A percentile compares a stretch with the other conserved stretches of the same genome.
phyloP scores from a whole-genome alignment of 148 eudicot species.

The Rhododendron ovatum region DNA sequence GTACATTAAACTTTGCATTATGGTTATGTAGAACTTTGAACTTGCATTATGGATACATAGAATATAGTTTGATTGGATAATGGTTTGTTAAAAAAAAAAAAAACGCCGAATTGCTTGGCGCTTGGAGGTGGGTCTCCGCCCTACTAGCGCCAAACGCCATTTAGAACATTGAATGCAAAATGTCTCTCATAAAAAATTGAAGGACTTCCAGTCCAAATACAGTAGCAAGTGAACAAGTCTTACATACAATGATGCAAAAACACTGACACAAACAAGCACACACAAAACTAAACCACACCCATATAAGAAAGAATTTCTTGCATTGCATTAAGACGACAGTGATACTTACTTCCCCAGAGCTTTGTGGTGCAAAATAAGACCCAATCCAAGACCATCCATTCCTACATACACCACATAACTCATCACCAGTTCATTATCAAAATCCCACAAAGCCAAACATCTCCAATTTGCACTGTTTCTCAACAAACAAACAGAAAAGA shows the following conservation, averaged over 20 bases:
- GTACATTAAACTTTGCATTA: no score
- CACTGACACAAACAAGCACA: neutral
- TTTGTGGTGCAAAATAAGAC: slow-evolving; percentile 83
- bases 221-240: neutral
- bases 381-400: slow-evolving; percentile 94
- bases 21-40: no score
- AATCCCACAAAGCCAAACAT: neutral
- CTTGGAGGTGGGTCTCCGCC: no score
- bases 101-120: no score
- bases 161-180: neutral
- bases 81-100: no score
- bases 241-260: neutral
- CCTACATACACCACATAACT: slow-evolving; percentile 35
- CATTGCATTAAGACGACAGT: neutral
- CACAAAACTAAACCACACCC: neutral
- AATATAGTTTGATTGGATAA: no score
- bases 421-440: neutral
- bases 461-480: neutral
- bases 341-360: slow-evolving; percentile 74
- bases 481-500: neutral
- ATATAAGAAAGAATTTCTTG: neutral
- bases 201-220: neutral
- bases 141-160: no score
- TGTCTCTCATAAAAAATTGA: neutral
- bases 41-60: no score